Evolutionary conservation across 768 basidiomycete species (phyloP).

Genomic region (Auriculariales sp.): DNA sequence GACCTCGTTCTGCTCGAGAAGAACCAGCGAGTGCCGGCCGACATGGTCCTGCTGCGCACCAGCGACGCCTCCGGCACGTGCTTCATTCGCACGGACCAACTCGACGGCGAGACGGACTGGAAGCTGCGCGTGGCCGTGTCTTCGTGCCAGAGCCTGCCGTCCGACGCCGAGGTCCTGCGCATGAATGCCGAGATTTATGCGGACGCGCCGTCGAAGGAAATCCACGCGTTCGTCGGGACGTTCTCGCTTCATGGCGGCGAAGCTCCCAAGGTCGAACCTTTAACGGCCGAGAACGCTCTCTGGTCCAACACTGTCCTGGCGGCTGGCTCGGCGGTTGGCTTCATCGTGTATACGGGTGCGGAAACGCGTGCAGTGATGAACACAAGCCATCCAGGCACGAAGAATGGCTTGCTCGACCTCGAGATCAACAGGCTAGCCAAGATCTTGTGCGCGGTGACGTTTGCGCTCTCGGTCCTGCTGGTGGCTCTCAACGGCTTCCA

Average conservation of each 20-base stretch:
- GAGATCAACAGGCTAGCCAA: slow-evolving; percentile 95
- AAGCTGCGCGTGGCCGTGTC: slow-evolving; percentile 85
- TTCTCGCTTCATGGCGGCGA: slow-evolving; percentile 36
- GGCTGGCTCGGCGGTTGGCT: slow-evolving; percentile 82
- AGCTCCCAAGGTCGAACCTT: slow-evolving; percentile 49
- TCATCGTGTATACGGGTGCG: slow-evolving; percentile 86
- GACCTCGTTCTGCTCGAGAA: slow-evolving; percentile 88
- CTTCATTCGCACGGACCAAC: slow-evolving; percentile 93
- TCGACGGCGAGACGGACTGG: slow-evolving; percentile 99
- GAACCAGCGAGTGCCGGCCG: slow-evolving; percentile 93
- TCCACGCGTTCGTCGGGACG: slow-evolving; percentile 89
- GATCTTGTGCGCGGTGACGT: slow-evolving; percentile 92
- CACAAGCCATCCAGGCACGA: slow-evolving; percentile 91
- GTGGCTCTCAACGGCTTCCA: slow-evolving; percentile 95
- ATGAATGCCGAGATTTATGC: slow-evolving; percentile 89
- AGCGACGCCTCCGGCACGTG: slow-evolving; percentile 85
- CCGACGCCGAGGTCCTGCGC: slow-evolving; percentile 33
- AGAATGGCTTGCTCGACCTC: slow-evolving; percentile 78
- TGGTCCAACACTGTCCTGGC: slow-evolving; percentile 98
- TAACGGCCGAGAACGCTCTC: slow-evolving; percentile 90
- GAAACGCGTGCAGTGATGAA: slow-evolving; percentile 99
- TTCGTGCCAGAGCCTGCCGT: slow-evolving; percentile 56
- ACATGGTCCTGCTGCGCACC: slow-evolving; percentile 79
- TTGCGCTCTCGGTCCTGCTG: slow-evolving; percentile 77
- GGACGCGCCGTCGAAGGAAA: slow-evolving; percentile 92